Conservation (phyloP, 768 basidiomycete genomes). For the Tricholoma hemisulphureum region DNA sequence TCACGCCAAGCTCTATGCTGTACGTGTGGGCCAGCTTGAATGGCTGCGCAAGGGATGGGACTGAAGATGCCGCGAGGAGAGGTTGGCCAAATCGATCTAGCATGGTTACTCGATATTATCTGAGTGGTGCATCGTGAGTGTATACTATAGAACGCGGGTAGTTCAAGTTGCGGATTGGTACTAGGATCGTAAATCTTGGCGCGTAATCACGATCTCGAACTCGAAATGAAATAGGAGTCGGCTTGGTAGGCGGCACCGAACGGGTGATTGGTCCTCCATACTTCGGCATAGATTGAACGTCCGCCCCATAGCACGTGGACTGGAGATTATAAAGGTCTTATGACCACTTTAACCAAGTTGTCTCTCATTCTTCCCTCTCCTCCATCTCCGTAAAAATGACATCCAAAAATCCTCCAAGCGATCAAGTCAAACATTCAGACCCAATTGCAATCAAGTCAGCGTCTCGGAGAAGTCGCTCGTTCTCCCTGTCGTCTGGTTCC, state of each 20-base stretch:
- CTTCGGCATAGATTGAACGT: not conserved
- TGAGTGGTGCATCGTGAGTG: too few species aligned
- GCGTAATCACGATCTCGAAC: too few species aligned
- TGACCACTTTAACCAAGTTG: constrained; percentile 11
- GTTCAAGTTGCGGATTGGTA: too few species aligned
- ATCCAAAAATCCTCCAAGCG: constrained; percentile 28
- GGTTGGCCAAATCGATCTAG: too few species aligned
- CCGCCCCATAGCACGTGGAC: constrained; percentile 1
- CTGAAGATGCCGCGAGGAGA: too few species aligned
- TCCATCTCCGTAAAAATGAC: constrained; percentile 10
- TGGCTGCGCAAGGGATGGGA: too few species aligned
- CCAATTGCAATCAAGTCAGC: constrained; percentile 60
- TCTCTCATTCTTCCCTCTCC: constrained; percentile 16
- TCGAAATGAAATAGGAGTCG: too few species aligned
- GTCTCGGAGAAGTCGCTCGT: constrained; percentile 52
- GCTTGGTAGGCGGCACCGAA: not conserved
- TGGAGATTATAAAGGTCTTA: constrained; percentile 21
- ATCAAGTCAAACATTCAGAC: constrained; percentile 46
- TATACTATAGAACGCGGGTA: too few species aligned
- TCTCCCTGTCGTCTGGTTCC: constrained; percentile 61
- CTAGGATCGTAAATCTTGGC: too few species aligned
- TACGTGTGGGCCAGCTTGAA: too few species aligned
- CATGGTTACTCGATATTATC: too few species aligned
- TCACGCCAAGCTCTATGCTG: too few species aligned
- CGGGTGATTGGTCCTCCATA: not conserved